Evolutionary conservation across 2,329 filamentous ascomycete species (phyloP).

Genomic region (Sporothrix variecibatus): DNA sequence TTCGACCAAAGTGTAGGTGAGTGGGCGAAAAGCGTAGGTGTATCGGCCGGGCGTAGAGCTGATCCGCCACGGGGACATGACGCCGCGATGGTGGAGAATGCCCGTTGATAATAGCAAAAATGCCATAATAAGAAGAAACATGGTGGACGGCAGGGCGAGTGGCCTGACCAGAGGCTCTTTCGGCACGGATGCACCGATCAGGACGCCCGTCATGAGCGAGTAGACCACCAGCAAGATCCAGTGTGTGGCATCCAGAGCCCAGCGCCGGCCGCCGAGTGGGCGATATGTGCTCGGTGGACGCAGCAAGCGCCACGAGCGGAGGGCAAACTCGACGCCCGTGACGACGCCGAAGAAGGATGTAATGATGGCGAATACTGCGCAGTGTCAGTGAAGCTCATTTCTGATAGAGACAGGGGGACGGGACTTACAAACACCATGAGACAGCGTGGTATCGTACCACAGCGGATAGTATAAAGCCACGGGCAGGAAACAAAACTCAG

Average conservation of each 20-base stretch:
- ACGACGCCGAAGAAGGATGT: slow-evolving; percentile 58
- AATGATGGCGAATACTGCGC: slow-evolving; percentile 52
- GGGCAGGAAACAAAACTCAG: slow-evolving; percentile 52
- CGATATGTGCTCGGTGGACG: slow-evolving; percentile 52
- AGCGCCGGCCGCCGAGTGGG: slow-evolving; percentile 52
- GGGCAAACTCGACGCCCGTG: slow-evolving; percentile 55
- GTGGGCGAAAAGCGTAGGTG: neutral
- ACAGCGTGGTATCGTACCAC: slow-evolving; percentile 41
- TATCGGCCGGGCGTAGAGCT: neutral
- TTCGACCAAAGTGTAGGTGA: neutral
- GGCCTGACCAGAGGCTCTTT: neutral
- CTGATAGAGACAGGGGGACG: neutral
- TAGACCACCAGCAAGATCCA: slow-evolving; percentile 51
- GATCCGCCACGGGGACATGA: neutral
- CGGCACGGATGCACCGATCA: slow-evolving; percentile 51
- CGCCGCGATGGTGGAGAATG: neutral
- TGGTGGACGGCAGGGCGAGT: neutral
- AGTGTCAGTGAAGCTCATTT: slow-evolving; percentile 31
- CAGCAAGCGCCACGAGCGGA: slow-evolving; percentile 52
- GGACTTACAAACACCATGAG: slow-evolving; percentile 25
- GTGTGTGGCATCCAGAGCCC: slow-evolving; percentile 50
- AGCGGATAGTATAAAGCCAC: slow-evolving; percentile 56
- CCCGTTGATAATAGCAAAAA: neutral
- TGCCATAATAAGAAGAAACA: neutral
- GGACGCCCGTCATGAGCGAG: slow-evolving; percentile 50